A percentile compares a stretch with the other conserved stretches of the same genome.
Conservation (phyloP, 1,284 basidiomycete species). For the Ustilago xerochloae region DNA sequence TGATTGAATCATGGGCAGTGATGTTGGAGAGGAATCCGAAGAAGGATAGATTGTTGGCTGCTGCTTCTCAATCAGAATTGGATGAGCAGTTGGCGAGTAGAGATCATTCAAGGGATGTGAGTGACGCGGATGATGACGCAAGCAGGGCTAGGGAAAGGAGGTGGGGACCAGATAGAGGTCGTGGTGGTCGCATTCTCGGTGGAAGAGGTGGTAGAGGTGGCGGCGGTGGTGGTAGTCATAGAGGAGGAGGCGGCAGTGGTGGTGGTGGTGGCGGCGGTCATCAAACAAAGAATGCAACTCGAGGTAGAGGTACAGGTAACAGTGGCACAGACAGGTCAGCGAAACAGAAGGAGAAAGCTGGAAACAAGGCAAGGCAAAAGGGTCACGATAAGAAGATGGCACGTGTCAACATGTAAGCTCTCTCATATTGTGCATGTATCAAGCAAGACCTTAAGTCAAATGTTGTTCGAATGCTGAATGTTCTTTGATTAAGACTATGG, state of each 20-base stretch:
- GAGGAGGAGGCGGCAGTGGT: conserved; percentile 11
- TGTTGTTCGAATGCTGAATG: background rate
- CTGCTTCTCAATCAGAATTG: conserved; percentile 38
- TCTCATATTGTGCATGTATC: background rate
- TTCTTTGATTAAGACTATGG: background rate
- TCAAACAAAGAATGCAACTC: conserved; percentile 22
- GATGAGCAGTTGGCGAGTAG: conserved; percentile 14
- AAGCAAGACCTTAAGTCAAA: background rate
- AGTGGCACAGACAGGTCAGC: conserved; percentile 36
- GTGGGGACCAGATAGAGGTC: conserved; percentile 46
- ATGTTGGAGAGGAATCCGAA: conserved; percentile 56
- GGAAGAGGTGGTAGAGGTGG: conserved; percentile 35
- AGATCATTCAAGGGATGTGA: conserved; percentile 1
- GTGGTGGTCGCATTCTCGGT: conserved; percentile 48
- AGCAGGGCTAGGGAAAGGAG: background rate
- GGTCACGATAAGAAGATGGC: conserved; percentile 53
- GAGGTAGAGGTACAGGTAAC: conserved; percentile 43
- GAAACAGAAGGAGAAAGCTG: conserved; percentile 50
- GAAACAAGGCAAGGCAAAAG: conserved; percentile 40
- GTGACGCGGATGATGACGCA: conserved; percentile 6
- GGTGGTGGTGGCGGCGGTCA: conserved; percentile 9
- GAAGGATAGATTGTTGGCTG: conserved; percentile 48
- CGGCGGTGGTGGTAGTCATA: conserved; percentile 21
- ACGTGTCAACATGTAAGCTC: conserved; percentile 12
- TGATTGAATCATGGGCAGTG: conserved; percentile 58